Evolutionary conservation across 2,329 filamentous ascomycete species (phyloP).

Genomic region (Alternaria incomplexa): DNA sequence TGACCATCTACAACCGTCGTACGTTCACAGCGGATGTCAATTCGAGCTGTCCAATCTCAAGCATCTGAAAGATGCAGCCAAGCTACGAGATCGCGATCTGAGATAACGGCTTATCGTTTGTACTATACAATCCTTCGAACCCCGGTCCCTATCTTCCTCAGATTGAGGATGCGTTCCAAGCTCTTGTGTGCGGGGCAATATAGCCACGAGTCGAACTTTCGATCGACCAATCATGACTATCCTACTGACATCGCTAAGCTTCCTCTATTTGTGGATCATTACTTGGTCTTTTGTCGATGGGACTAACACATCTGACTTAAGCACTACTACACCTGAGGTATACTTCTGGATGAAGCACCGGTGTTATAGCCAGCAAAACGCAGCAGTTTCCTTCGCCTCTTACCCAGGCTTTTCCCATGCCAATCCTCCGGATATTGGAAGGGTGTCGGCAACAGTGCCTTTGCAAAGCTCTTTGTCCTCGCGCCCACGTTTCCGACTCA

Average conservation of each 20-base stretch:
- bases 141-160: neutral
- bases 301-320: neutral
- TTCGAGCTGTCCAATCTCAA: neutral
- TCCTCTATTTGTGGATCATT: neutral
- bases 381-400: neutral
- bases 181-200: neutral
- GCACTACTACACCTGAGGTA: neutral
- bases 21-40: neutral
- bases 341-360: neutral
- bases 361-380: neutral
- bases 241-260: neutral
- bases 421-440: neutral
- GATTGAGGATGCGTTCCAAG: neutral
- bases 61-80: neutral
- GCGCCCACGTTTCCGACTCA: neutral
- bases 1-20: neutral
- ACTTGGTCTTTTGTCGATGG: neutral
- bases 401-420: neutral
- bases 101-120: neutral
- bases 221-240: neutral
- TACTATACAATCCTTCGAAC: too few species aligned
- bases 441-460: neutral
- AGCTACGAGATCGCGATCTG: neutral
- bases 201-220: neutral
- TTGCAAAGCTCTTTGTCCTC: neutral